Base-by-base conservation (phyloP, 805 yeast species). In the Zygosaccharomyces gambellarensis region DNA sequence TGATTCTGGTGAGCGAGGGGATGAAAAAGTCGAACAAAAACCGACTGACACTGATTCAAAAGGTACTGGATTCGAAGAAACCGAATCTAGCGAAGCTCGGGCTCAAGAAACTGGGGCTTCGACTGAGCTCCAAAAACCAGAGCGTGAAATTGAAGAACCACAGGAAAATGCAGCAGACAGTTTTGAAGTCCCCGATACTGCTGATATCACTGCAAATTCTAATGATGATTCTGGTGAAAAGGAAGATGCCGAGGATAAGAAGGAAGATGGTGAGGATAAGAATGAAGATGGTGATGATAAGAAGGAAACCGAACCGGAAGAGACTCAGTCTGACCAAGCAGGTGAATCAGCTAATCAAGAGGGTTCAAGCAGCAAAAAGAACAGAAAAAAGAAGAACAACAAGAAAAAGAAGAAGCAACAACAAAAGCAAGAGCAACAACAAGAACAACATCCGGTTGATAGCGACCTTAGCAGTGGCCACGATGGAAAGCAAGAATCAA, bases 361-460 rank as follows among this genome's bases (percentile, higher is more conserved):
- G 21, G n/a, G 43, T 11, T 10, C 50, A 36, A 46, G 25, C 10
- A 38, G 47, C n/a, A 43, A 49, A 23, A 57, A 57, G 45, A 59
- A 52, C 25, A 57, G 57, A 41, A 60, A 59, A 49, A 62, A 63
- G 51, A 61, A 62, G 45, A 62, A 59, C 43, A 62, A 61, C 55
- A 62, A 60, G 53, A 63, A 60, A 49, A 63, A 63, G 40, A 61
- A 61, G 47, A 61, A 57, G 53, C 61, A 62, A 49, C 57, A 42
- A 29, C 34, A 30, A 14, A n/a, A 39, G 8, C 12, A 19, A 25
- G 25, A 22, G 3, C 28, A 39, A 23, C 11, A 49, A 39, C 29
- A 32, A 10, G 21, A 41, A 14, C 36, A 19, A 11, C 49, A 25
- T 8, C 21, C 5, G 30, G 42, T n/a, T 23, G 28, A 23, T 7